Evolutionary conservation across 1,139 yeast genomes (phyloP).

Genomic region (Barnettozyma hawaiiensis): DNA sequence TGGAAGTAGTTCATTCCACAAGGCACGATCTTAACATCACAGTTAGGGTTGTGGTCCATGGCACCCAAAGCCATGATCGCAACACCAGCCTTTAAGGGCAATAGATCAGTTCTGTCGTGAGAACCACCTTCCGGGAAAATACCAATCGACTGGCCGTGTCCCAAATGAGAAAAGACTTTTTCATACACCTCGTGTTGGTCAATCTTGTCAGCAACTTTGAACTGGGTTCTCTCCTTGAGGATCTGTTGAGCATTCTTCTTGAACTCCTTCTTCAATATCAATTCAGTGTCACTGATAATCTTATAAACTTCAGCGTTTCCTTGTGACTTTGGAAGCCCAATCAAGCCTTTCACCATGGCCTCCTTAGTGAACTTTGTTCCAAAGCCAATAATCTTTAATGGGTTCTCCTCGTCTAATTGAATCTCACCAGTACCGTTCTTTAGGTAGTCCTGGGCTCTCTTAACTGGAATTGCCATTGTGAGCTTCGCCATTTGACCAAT

Average conservation of each 20-base stretch:
- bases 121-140: slow-evolving; percentile 98
- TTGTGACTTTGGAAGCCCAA: slow-evolving; percentile 73
- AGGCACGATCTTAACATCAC: slow-evolving; percentile 82
- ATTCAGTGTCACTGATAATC: slow-evolving; percentile 68
- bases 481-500: slow-evolving; percentile 74
- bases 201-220: slow-evolving; percentile 72
- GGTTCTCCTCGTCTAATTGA: slow-evolving; percentile 40
- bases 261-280: slow-evolving; percentile 69
- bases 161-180: slow-evolving; percentile 74
- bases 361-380: slow-evolving; percentile 66
- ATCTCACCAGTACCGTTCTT: slow-evolving; percentile 56
- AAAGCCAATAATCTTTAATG: slow-evolving; percentile 51
- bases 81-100: slow-evolving; percentile 94
- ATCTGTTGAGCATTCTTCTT: slow-evolving; percentile 40
- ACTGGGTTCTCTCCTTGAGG: slow-evolving; percentile 50
- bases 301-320: slow-evolving; percentile 73
- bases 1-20: slow-evolving; percentile 97
- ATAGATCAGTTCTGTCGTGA: slow-evolving; percentile 84
- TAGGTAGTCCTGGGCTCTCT: slow-evolving; percentile 84
- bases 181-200: slow-evolving; percentile 82
- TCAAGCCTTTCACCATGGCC: slow-evolving; percentile 59
- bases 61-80: slow-evolving; percentile 98
- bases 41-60: slow-evolving; percentile 61
- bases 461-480: slow-evolving; percentile 83
- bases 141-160: slow-evolving; percentile 81